These are phyloP conservation scores for Linanthus parryae DNA, from an alignment of 148 eudicot species.

Conservation along the genomic window DNA sequence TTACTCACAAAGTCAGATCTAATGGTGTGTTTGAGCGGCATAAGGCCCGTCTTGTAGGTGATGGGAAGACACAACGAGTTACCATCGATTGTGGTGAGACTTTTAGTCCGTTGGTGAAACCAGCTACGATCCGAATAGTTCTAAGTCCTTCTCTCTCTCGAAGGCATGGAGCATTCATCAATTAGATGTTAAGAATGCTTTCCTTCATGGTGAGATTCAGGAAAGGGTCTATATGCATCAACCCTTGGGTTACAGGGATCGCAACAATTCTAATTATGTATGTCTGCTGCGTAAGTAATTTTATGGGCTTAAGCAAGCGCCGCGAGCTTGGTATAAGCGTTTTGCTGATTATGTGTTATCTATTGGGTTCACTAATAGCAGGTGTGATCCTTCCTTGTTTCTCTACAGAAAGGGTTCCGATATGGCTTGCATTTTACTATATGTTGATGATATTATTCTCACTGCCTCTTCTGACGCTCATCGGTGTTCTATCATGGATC, in stretches of 20 bases:
- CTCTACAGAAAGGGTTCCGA: background rate
- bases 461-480: background rate
- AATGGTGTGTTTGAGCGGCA: constrained; percentile 11
- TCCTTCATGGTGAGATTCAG: background rate
- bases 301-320: background rate
- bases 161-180: background rate
- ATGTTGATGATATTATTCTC: background rate
- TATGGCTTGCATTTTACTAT: no score
- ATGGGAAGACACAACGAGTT: constrained; percentile 7
- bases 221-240: constrained; percentile 1
- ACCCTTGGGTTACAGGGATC: no score
- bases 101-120: constrained; percentile 14
- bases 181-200: no score
- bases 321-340: constrained; percentile 1
- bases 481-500: background rate
- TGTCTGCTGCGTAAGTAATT: background rate
- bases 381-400: background rate
- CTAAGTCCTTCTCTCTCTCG: background rate
- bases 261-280: no score
- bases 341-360: constrained; percentile 2
- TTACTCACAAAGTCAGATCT: constrained; percentile 9
- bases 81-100: constrained; percentile 12
- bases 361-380: constrained; percentile 1
- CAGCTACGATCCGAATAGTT: constrained; percentile 8
- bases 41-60: constrained; percentile 17